Base-by-base conservation (phyloP, 2,329 filamentous ascomycete genomes). In the Thielaviopsis populi region DNA sequence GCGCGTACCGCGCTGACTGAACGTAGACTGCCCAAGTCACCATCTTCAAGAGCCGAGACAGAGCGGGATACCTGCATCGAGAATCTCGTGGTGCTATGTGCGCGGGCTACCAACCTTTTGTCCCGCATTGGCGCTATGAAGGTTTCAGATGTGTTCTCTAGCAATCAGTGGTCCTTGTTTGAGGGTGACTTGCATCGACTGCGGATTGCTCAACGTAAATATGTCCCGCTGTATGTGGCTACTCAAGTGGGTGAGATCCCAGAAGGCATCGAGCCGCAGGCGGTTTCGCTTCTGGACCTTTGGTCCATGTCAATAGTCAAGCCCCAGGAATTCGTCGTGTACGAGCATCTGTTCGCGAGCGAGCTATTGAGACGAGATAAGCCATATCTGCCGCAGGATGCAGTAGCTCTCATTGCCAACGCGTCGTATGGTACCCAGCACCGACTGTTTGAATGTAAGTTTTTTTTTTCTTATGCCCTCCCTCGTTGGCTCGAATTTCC, bases 251-350 rank as follows among this genome's bases (percentile, higher is more conserved):
- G 77, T 63, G 72, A 76, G 59, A 73, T 74, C 7, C 69, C 80
- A 22, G 73, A 77, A 42, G 76, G 80, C 61, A 78, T 81, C 66
- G 73, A 73, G 66, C 73, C 79, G 46, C 69, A 78, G 2, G 75
- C 73, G 1, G 73, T 75, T n/a, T 76, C 74, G 8, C 69, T 79
- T 10, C 71, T 78, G 3, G 77, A 80, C 48, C 70, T 83, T n/a
- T 84, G 83, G 78, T 68, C 80, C 50, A 69, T 78, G 22, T 75
- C 77, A 7, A 72, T 84, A 56, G 75, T 78, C 50, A 81, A 81
- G 68, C 81, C 83, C 3, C 72, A 68, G 2, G 37, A 72, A 48
- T 75, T 73, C 24, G 67, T 82, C 15, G 73, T 70, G 4, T 80
- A 80, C 67, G 80, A 83, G 68, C 76, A 77, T 65, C 73, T 74